Base-by-base conservation (phyloP, 306 rosid genomes). In the Vicia faba region DNA sequence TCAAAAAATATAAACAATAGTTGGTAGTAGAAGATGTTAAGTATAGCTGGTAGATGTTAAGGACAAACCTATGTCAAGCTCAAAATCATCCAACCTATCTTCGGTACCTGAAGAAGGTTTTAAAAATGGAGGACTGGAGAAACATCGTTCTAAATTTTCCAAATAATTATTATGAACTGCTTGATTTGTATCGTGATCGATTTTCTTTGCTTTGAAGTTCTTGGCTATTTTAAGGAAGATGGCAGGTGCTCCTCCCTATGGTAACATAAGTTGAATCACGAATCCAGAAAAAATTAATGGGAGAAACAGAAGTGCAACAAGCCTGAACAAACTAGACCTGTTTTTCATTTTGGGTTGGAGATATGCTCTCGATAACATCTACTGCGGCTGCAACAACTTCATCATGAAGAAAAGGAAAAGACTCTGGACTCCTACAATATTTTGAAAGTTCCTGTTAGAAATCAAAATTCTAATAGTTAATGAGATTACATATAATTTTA, bases 41-140 rank as follows among this genome's bases (percentile, higher is more conserved):
- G 10, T 9, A 28, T 26, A 55, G 64, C 44, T 31, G 64, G 43
- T 41, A 68, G 76, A 51, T 51, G 44, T 44, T 54, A 26, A 61
- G 69, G 66, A 78, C 79, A 70, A 58, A 92, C 96, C 98, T 87
- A 89, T 61, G 75, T 87, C 72, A 73, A 89, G 81, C 61, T 83
- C 78, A 66, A 79, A 8, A 28, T 51, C 55, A 56, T 71, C 86
- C 72, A 61, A 81, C 61, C 23, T 74, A 79, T 83, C 82, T 25
- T 28, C 64, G 43, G 71, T 57, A 26, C 43, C 77, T 14, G 69
- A 50, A 53, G 82, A 80, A 72, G 92, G 76, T 81, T 92, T 92
- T 65, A 87, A 80, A 85, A 89, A 92, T 9, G 92, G 98, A 61
- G 96, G 98, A 78, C 29, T 69, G 70, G 96, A 85, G 84, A 84